Evolutionary conservation across 371 early-diverging fungal species (phyloP).

Genomic region (Syncephalastrum sp.): DNA sequence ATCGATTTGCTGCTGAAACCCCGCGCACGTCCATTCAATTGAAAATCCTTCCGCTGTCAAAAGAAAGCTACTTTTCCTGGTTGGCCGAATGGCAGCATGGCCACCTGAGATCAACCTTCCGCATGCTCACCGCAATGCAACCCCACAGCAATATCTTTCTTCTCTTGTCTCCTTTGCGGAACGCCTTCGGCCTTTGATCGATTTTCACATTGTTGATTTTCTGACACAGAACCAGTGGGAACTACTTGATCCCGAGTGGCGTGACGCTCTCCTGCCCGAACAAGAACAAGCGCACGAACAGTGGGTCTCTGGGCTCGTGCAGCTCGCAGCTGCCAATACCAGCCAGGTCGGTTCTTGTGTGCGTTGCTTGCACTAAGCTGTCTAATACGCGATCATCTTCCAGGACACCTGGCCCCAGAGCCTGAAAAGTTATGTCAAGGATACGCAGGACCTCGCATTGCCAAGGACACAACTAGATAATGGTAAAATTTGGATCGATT

Average conservation of each 20-base stretch:
- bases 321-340: too few species aligned
- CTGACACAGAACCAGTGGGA: slow-evolving; percentile 50
- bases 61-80: too few species aligned
- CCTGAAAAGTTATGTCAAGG: slow-evolving; percentile 12
- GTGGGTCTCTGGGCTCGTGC: too few species aligned
- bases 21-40: too few species aligned
- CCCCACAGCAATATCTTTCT: slow-evolving; percentile 32
- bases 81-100: slow-evolving; percentile 3
- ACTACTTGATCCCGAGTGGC: slow-evolving; percentile 49
- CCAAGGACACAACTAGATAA: slow-evolving; percentile 2
- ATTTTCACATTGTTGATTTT: slow-evolving; percentile 55
- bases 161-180: slow-evolving; percentile 25
- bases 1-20: too few species aligned
- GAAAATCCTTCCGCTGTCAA: too few species aligned
- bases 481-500: slow-evolving; percentile 2
- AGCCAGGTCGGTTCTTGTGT: neutral
- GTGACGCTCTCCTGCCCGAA: slow-evolving; percentile 24
- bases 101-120: neutral
- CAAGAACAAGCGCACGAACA: neutral
- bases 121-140: neutral
- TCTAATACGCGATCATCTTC: neutral
- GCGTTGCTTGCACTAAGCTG: slow-evolving; percentile 2
- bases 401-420: slow-evolving; percentile 14
- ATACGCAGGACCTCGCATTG: slow-evolving; percentile 8
- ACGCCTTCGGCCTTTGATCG: slow-evolving; percentile 37